Base-by-base conservation (phyloP, 2,329 filamentous ascomycete genomes). In the Neobulgaria alba region DNA sequence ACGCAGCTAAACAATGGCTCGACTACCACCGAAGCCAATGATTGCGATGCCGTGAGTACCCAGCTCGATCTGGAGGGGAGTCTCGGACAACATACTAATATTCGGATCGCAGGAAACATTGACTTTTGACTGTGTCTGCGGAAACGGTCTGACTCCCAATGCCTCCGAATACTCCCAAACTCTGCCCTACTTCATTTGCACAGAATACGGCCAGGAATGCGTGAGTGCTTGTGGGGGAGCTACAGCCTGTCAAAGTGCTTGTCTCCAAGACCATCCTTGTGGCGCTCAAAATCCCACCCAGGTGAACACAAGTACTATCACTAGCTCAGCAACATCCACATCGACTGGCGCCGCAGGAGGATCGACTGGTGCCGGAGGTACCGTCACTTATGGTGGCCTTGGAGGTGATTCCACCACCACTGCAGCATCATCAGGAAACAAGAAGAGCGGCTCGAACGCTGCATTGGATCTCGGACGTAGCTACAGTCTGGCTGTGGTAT, bases 151-250 rank as follows among this genome's bases (percentile, higher is more conserved):
- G 47, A 64, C 72, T 38, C 85, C 85, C 51, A 88, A 89, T 64
- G 64, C 85, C 36, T 77, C 80, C 56, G 73, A 89, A 63, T 92
- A 82, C 72, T 81, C 79, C 15, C 71, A 86, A 53, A 89, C 85
- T 1, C 68, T 92, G 18, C 85, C 85, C 23, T 90, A 77, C 72
- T 85, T 79, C 65, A 71, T 79, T 54, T 92, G 85, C 72, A 71
- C 71, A 34, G 71, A 82, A 63, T 86, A 73, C 71, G 80, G 76
- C 5, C 77, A 67, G 59, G 75, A 86, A 63, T 87, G 82, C 60
- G 77, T 82, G 10, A 57, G 50, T 2, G 62, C 47, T 43, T 88
- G 83, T 63, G 66, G 63, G 23, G 59, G 63, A 48, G 67, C 80
- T 62, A 69, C 70, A 52, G 47, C 54, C n/a, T 88, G 84, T 59